These are phyloP conservation scores for Limonomyces culmigenus DNA, from an alignment of 1,284 basidiomycete species.

Conservation along the genomic window DNA sequence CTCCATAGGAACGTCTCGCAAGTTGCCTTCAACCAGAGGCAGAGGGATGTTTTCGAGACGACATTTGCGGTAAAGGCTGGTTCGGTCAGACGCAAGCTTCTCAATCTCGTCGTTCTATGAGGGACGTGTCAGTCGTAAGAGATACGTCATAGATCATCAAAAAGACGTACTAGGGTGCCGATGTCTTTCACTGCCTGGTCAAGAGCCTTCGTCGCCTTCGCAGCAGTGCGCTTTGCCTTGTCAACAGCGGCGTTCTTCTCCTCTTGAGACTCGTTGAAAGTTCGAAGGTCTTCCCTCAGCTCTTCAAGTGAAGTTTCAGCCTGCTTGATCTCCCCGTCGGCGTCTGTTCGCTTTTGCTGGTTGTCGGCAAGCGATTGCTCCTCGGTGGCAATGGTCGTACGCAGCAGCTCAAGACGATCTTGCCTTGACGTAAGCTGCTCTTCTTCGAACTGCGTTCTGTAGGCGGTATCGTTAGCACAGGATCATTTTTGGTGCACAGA, in stretches of 20 bases:
- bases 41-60: slow-evolving; percentile 85
- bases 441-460: slow-evolving; percentile 62
- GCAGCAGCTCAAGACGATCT: slow-evolving; percentile 45
- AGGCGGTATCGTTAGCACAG: slow-evolving; percentile 4
- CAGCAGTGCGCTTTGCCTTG: slow-evolving; percentile 53
- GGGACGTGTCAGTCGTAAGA: slow-evolving; percentile 1
- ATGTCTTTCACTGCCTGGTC: slow-evolving; percentile 89
- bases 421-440: slow-evolving; percentile 51
- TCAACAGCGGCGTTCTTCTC: slow-evolving; percentile 62
- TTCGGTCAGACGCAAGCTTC: slow-evolving; percentile 74
- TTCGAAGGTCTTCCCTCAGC: slow-evolving; percentile 19
- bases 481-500: neutral
- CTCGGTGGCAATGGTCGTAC: slow-evolving; percentile 38
- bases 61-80: slow-evolving; percentile 80
- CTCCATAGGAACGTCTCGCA: slow-evolving; percentile 87
- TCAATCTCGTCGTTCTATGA: slow-evolving; percentile 86
- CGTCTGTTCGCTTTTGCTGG: slow-evolving; percentile 33
- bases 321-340: slow-evolving; percentile 49
- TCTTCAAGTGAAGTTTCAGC: slow-evolving; percentile 41
- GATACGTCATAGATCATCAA: neutral
- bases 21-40: slow-evolving; percentile 60
- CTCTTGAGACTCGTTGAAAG: slow-evolving; percentile 10
- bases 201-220: slow-evolving; percentile 57
- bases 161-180: slow-evolving; percentile 40
- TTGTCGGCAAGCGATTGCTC: slow-evolving; percentile 37